These are phyloP conservation scores for Xylaria sp. DNA, from an alignment of 2,329 filamentous ascomycete genomes.

Conservation along the genomic window DNA sequence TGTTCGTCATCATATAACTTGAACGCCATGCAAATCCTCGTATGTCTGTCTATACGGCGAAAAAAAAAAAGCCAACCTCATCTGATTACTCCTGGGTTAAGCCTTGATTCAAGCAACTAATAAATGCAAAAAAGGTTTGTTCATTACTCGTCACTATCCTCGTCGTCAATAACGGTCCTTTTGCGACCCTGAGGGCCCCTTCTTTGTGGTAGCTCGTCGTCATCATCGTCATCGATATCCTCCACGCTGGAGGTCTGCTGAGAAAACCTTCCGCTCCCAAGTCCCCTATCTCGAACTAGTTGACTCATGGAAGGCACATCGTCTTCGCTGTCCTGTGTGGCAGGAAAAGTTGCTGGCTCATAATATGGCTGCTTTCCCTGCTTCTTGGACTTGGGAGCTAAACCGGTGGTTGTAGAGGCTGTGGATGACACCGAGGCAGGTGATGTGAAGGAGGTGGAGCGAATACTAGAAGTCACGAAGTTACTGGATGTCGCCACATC, in stretches of 20 bases:
- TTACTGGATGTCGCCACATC: constrained; percentile 47
- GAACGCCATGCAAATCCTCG: not conserved
- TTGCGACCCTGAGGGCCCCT: constrained; percentile 23
- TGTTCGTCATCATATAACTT: constrained; percentile 1
- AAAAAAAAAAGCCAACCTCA: not conserved
- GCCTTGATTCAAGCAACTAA: constrained; percentile 15
- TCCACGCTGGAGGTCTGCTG: constrained; percentile 8
- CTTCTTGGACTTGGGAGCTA: constrained; percentile 18
- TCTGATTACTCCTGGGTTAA: not conserved
- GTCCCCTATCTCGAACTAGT: constrained; percentile 35
- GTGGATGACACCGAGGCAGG: constrained; percentile 40
- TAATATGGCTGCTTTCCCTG: constrained; percentile 38
- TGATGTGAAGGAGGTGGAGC: constrained; percentile 42
- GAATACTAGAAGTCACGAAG: constrained; percentile 43
- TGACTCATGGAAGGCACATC: constrained; percentile 49
- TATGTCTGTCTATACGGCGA: not conserved
- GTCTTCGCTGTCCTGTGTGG: constrained; percentile 42
- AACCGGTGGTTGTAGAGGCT: constrained; percentile 32
- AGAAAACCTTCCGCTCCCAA: not conserved
- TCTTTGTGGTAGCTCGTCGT: constrained; percentile 11
- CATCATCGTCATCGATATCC: constrained; percentile 21
- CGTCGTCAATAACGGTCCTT: constrained; percentile 32
- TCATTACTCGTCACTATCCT: constrained; percentile 35
- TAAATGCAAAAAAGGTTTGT: constrained; percentile 19
- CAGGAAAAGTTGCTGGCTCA: constrained; percentile 37